Percentiles rank a stretch among this genome's conserved stretches.
Evolutionary conservation across 164 flowering plant species (phyloP).

Genomic region (Aristolochia contorta): DNA sequence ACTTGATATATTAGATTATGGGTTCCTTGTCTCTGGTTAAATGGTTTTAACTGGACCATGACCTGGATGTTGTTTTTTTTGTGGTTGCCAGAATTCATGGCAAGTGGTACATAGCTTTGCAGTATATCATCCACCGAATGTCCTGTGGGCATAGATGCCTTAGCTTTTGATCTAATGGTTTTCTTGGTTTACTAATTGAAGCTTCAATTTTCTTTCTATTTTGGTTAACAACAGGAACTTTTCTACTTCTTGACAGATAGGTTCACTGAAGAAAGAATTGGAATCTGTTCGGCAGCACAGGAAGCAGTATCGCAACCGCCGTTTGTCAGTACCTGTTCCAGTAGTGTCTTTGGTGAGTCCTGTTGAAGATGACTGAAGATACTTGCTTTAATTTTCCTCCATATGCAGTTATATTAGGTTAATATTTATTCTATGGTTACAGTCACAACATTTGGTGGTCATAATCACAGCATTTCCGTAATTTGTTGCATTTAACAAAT

Average conservation of each 20-base stretch:
- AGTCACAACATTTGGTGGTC: not conserved
- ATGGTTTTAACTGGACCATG: too few relatives aligned
- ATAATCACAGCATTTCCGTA: too few relatives aligned
- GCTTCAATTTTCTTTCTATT: too few relatives aligned
- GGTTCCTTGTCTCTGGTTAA: too few relatives aligned
- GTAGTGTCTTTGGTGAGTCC: constrained; percentile 80
- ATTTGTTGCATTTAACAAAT: not conserved
- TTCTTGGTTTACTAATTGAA: not conserved
- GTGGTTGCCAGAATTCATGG: too few relatives aligned
- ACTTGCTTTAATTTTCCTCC: not conserved
- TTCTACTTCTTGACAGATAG: constrained; percentile 43
- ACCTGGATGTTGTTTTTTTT: too few relatives aligned
- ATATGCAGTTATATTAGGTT: not conserved
- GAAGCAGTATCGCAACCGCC: constrained; percentile 72
- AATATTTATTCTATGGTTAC: not conserved
- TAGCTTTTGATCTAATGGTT: not conserved
- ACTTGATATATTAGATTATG: too few relatives aligned
- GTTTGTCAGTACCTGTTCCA: constrained; percentile 79
- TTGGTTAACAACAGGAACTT: too few relatives aligned
- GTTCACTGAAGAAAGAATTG: constrained; percentile 65
- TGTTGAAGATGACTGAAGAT: not conserved
- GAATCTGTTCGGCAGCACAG: constrained; percentile 88
- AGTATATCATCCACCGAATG: too few relatives aligned
- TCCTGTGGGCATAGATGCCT: too few relatives aligned
- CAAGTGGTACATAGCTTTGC: too few relatives aligned